Evolutionary conservation across 495 filamentous ascomycete genomes (phyloP), one percentile per base, ranked within the genome.

Genomic region (Oidiodendron maius): DNA sequence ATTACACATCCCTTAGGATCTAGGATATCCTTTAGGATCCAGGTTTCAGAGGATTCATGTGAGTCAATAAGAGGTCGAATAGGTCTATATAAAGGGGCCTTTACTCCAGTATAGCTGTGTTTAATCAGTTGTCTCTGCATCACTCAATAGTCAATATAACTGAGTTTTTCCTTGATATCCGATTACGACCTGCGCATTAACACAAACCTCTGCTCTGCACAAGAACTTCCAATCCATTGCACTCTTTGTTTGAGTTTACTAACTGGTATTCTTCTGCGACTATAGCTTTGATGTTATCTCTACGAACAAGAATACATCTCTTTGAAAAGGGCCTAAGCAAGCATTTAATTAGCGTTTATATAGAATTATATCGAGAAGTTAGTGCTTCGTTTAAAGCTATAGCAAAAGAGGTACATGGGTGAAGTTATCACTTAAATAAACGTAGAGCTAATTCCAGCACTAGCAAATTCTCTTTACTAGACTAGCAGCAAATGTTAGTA

Each of bases 381-480:
- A 44, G 57, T 39, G 28, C 46, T 35, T 59, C 40, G 48, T 59
- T 59, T 53, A 24, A 50, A 52, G 56, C 59, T 46, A 38, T 56
- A 15, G 21, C 49, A 17, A 37, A 46, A 52, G 3, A 35, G 46
- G 22, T 45, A 40, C 17, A 15, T n/a, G 46, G 46, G 49, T 32
- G 44, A 40, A 52, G 44, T 8, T 30, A 22, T 51, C 26, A 51
- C 48, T 40, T 21, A 22, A 51, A 44, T 21, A 40, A 46, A 24
- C 30, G 46, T 46, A 18, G 46, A 52, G 50, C 50, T 52, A 52
- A 52, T 46, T 4, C 42, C 16, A 25, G 50, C 42, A 20, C 50
- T 22, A 52, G 50, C 16, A 52, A 28, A 52, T 39, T 52, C 50
- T 52, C 35, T 52, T 52, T 21, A 52, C 42, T 52, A 30, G 32